Base-by-base conservation (phyloP, 2,329 filamentous ascomycete species). In the Penicillium griseofulvum region DNA sequence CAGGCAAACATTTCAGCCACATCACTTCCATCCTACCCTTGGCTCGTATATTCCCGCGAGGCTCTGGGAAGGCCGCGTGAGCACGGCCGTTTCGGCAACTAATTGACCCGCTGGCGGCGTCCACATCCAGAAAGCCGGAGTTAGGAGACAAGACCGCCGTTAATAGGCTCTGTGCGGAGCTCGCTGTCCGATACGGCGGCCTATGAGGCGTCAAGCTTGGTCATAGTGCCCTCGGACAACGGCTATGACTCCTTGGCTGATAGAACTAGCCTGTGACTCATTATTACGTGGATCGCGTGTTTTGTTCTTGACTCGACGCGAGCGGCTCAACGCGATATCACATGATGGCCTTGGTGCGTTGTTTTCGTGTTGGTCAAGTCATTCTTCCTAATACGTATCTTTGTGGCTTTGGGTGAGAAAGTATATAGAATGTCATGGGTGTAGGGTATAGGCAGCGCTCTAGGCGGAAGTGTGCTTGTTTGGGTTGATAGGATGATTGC, bases 1-100 rank as follows among this genome's bases (percentile, higher is more conserved):
- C n/a, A 46, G 42, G 42, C 36, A 54, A 22, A 28, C 38, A 38
- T 49, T 29, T 50, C 52, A 51, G 52, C 47, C 52, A 55, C 52
- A 44, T 34, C 22, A 39, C 8, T 34, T 28, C 33, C 10, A 17
- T 11, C 29, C 7, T 19, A n/a, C n/a, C 22, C 24, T 24, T 42
- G 1, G 31, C 12, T 41, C n/a, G 9, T 45, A 17, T 14, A 33
- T 45, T 33, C 34, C 28, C 26, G 17, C 39, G 11, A 54, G 47
- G 47, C 33, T 29, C 34, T 38, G 6, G 26, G 26, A 16, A 28
- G 19, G 12, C 11, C 14, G 17, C 24, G 17, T 33, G 47, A 29
- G 41, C 47, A 55, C 41, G 52, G 52, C 42, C 42, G 14, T 33
- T 19, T 39, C 29, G n/a, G 19, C 29, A 28, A 33, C 10, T 5